phyloP scores from a whole-genome alignment of 2,329 filamentous ascomycete genomes.

The Aspergillus sp. region DNA sequence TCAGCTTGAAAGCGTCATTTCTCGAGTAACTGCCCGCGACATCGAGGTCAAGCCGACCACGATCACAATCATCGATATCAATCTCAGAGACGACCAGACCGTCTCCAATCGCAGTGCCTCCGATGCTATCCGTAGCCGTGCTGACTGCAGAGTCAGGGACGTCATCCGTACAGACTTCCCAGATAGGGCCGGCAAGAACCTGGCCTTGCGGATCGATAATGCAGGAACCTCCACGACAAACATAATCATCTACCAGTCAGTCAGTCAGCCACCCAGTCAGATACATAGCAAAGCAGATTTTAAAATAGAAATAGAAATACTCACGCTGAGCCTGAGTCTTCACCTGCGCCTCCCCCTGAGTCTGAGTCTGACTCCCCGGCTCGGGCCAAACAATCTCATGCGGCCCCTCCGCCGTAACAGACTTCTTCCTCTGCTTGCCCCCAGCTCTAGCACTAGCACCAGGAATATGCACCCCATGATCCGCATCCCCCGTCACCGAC shows the following conservation, averaged over 20 bases:
- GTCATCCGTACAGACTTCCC: conserved; percentile 54
- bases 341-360: neutral
- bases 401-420: conserved; percentile 33
- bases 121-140: no score
- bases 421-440: conserved; percentile 9
- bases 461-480: neutral
- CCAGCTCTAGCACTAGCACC: neutral
- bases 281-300: no score
- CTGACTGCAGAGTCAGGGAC: neutral
- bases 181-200: conserved; percentile 74
- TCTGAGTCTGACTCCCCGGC: neutral
- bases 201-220: conserved; percentile 77
- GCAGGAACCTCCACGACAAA: conserved; percentile 73
- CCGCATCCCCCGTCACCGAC: neutral
- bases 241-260: conserved; percentile 35
- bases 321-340: neutral
- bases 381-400: conserved; percentile 46
- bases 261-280: no score
- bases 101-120: conserved; percentile 17
- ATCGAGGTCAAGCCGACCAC: conserved; percentile 77
- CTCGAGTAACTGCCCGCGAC: conserved; percentile 48
- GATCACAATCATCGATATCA: conserved; percentile 70
- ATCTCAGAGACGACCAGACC: neutral
- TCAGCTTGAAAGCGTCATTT: conserved; percentile 27
- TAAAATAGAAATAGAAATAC: neutral